phyloP scores from a whole-genome alignment of 176 grass and related monocot species.

The Saccharum officinarum region DNA sequence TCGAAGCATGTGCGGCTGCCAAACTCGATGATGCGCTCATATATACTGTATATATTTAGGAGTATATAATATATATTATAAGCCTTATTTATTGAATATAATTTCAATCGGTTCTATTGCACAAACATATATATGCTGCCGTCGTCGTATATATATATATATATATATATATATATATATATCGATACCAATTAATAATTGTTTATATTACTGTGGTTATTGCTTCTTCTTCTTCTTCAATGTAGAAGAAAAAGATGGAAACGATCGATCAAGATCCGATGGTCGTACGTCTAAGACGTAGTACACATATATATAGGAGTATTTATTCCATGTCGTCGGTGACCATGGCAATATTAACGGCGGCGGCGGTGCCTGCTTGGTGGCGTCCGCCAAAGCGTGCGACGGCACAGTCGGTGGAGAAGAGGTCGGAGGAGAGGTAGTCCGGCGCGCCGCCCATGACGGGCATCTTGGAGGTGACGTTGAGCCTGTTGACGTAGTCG shows the following conservation, averaged over 20 bases:
- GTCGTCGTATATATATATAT: too few species aligned
- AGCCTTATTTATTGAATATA: too few species aligned
- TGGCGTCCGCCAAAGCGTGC: conserved; percentile 2
- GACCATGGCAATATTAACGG: not conserved
- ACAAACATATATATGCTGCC: too few species aligned
- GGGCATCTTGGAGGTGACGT: conserved; percentile 49
- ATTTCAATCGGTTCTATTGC: too few species aligned
- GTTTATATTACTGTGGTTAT: not conserved
- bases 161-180: too few species aligned
- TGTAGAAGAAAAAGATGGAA: not conserved
- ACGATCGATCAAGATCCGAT: not conserved
- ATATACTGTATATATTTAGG: too few species aligned
- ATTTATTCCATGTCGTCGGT: not conserved
- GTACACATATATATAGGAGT: too few species aligned
- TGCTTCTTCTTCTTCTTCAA: not conserved
- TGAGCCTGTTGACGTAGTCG: conserved; percentile 53
- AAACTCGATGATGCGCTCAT: too few species aligned
- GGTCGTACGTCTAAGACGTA: not conserved
- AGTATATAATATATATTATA: too few species aligned
- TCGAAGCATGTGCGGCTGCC: too few species aligned
- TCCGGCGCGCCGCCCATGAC: conserved; percentile 40
- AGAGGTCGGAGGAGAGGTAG: conserved; percentile 49
- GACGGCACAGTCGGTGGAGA: conserved; percentile 51
- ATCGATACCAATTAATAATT: too few species aligned
- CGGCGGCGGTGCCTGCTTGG: too few species aligned